Percentiles rank a stretch among this genome's conserved stretches.
phyloP scores from a whole-genome alignment of 805 yeast species.

The Alloascoidea africana region DNA sequence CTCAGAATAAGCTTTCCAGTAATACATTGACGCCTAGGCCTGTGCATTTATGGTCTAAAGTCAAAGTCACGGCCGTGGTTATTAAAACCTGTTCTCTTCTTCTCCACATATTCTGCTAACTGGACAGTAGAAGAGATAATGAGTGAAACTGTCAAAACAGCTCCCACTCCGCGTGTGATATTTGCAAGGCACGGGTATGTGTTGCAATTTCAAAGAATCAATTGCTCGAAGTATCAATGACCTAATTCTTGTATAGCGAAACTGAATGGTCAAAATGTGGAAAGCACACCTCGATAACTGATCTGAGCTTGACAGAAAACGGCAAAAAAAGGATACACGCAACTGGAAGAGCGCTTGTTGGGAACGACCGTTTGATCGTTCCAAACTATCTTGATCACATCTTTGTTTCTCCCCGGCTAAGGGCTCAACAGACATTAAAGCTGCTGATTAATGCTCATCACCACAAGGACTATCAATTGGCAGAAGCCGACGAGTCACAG shows the following conservation, averaged over 20 bases:
- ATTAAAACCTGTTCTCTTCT: no score
- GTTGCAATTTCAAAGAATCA: no score
- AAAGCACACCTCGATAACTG: slow-evolving; percentile 80
- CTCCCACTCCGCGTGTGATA: slow-evolving; percentile 48
- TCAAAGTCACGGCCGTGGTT: no score
- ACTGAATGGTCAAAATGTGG: slow-evolving; percentile 95
- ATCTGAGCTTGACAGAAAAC: slow-evolving; percentile 56
- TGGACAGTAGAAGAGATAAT: no score
- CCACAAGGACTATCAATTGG: slow-evolving; percentile 9
- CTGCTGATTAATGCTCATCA: slow-evolving; percentile 38
- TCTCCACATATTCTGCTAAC: no score
- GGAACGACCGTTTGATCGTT: slow-evolving; percentile 40
- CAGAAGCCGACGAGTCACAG: background rate
- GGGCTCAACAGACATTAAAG: slow-evolving; percentile 67
- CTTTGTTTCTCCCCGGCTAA: slow-evolving; percentile 63
- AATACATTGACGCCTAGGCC: no score
- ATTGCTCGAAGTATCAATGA: background rate
- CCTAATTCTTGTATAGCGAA: slow-evolving; percentile 41
- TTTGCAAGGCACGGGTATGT: slow-evolving; percentile 58
- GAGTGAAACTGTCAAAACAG: slow-evolving; percentile 6
- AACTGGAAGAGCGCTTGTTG: slow-evolving; percentile 61
- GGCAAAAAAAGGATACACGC: slow-evolving; percentile 66
- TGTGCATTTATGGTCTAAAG: no score
- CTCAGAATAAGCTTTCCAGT: no score
- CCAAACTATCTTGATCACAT: slow-evolving; percentile 49